Evolutionary conservation across 2,329 filamentous ascomycete species (phyloP), one percentile per base, ranked within the genome.

Genomic region (Ramichloridium luteum): DNA sequence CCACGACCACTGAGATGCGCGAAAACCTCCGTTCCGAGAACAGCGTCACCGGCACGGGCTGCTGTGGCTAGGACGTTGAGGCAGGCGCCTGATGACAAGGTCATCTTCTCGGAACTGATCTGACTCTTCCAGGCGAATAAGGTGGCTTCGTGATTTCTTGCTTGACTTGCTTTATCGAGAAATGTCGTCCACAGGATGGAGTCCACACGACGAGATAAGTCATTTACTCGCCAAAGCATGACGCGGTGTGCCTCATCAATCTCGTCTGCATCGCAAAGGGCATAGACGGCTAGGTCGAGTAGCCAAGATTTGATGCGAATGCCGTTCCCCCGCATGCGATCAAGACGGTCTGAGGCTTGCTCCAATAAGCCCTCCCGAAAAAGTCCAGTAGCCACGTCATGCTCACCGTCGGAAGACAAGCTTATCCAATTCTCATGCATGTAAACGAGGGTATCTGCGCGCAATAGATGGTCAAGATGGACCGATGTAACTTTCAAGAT

Each of bases 311-410:
- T 68, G 3, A 86, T 58, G 2, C 46, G 47, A 1, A 71, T 60
- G 3, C 65, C 61, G 29, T 70, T 64, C 31, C 64, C 58, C 25
- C 72, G 60, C 67, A 93, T 72, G 13, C 69, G 59, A 22, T 82
- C 76, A 25, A 93, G 56, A 43, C 72, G 72, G 31, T 70, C 61
- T 36, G 93, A 61, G 2, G 84, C 86, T 40, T 86, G 61, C 58
- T 96, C 90, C 40, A 83, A 77, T 47, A 92, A 79, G 1, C 75
- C 72, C 46, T 94, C 86, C 13, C 85, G 71, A 20, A 96, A 64
- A 37, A 92, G 59, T 0, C 83, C 84, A 6, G 83, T 59, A 2
- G 79, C 69, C 13, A 92, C 64, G 49, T 71, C 73, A 45, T 80
- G 72, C 50, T 70, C 71, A 6, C 75, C 78, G 5, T 68, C 63